Base-by-base conservation (phyloP, 2,329 filamentous ascomycete species). In the Botryotinia convoluta region DNA sequence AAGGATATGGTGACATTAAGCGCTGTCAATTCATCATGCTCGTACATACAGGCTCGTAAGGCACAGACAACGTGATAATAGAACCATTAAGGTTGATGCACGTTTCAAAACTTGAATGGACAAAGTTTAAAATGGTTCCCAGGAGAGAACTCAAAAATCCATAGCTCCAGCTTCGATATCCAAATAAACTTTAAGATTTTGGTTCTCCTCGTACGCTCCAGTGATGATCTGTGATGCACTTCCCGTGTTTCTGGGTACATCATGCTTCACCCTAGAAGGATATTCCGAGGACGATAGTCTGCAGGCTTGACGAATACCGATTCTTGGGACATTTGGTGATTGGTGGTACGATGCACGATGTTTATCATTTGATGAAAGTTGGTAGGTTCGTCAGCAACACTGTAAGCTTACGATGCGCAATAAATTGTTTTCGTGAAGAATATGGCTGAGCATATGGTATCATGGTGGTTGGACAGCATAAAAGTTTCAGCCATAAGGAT, bases 221-320 rank as follows among this genome's bases (percentile, higher is more conserved):
- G 44, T 20, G 22, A 45, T 4, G 12, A 45, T 64, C 16, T 64
- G 29, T 48, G 18, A 37, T 29, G 32, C 37, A 54, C 6, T 39
- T 51, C 22, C 45, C 22, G 44, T 39, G 14, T 54, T 37, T 29
- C 64, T 57, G 64, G 64, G 64, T 68, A 68, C 64, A 68, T 68
- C 14, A 68, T 68, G 48, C 64, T 68, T 68, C 48, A 54, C 45
- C 26, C 64, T 54, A 54, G 45, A 29, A n/a, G 48, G 26, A 39
- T 37, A n/a, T 48, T 10, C 63, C 32, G 44, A 48, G 3, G 32
- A 48, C 20, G n/a, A 37, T 16, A 37, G 20, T 51, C 44, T n/a
- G 26, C 51, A 68, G 48, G 48, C 65, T 68, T 54, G 35, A 68
- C 65, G 65, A 57, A 68, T 68, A 68, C 65, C 65, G 48, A 68